Evolutionary conservation across 306 rosid species (phyloP), one percentile per base, ranked within the genome.

Genomic region (Mimosa pudica): DNA sequence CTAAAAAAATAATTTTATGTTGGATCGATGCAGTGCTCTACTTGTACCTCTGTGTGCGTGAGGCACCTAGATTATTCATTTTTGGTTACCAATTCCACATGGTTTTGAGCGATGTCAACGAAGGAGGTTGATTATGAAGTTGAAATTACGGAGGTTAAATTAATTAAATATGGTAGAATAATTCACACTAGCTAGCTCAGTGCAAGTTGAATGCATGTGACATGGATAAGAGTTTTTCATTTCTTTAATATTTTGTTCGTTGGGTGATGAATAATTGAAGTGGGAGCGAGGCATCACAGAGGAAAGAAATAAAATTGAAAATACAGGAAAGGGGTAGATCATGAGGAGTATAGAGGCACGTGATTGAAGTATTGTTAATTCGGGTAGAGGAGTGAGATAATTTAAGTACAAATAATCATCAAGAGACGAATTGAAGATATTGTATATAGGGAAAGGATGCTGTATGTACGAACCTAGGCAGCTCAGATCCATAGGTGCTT

Each of bases 401-500:
- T 11, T 13, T 9, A 70, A 65, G 58, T 84, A 66, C 65, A 51
- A 18, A n/a, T 24, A 24, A 24, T 24, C 30, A n/a, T 8, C 2
- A 46, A 8, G 52, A n/a, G 48, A 64, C n/a, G 41, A 24, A 24
- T 24, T 24, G 30, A 63, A 70, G 62, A 45, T 38, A 38, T 78
- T 9, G 66, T 48, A 66, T 41, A 73, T 61, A 60, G 14, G 36
- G 17, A 0, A 12, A 0, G 36, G 2, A 49, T 66, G 79, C 71
- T 1, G 61, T n/a, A 55, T 82, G 81, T 81, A 82, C 73, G 85
- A 89, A 83, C 73, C 67, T 30, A 79, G 83, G 87, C 89, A 83
- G 33, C 87, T 71, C 88, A 86, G 83, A 91, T 91, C 96, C 91
- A 87, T 81, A 86, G 84, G 87, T 72, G 44, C 65, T 58, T 71